Percentiles rank a stretch among this genome's conserved stretches.
Conservation (phyloP, 2,329 filamentous ascomycete genomes). For the Ascochyta clinopodiicola region DNA sequence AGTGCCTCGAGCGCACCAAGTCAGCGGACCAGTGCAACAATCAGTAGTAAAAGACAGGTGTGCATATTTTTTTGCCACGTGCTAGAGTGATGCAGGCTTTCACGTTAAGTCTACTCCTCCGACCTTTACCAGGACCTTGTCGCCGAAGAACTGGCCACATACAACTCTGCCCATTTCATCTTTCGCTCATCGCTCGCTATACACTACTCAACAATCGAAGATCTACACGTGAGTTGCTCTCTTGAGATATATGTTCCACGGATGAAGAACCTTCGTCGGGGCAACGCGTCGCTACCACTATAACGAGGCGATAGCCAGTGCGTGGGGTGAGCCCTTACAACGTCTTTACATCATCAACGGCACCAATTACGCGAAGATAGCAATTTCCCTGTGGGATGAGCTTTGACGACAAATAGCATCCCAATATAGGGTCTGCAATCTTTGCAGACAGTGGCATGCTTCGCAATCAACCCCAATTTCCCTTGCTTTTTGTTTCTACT, state of each 20-base stretch:
- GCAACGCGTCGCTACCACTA: conserved; percentile 8
- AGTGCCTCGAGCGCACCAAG: not conserved
- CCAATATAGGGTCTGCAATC: not conserved
- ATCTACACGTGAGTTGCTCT: not conserved
- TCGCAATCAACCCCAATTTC: not conserved
- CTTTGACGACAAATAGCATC: not conserved
- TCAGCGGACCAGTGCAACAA: not conserved
- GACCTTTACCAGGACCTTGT: not conserved
- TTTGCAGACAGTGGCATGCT: not conserved
- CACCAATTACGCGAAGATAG: not conserved
- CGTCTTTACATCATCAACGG: conserved; percentile 6
- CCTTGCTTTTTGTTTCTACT: not conserved
- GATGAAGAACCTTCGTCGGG: not conserved
- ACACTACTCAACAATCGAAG: not conserved
- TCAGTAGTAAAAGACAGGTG: too few relatives aligned
- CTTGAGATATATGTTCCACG: not conserved
- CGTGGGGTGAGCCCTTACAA: not conserved
- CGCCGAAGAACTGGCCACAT: not conserved
- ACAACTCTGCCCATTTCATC: not conserved
- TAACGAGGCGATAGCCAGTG: not conserved
- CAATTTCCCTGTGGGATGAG: not conserved
- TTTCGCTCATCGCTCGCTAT: not conserved
- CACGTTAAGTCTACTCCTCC: not conserved
- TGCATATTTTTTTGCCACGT: not conserved
- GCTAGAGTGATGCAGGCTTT: not conserved